Conservation (phyloP, 2,329 filamentous ascomycete genomes). For the Trichoderma atroviride region DNA sequence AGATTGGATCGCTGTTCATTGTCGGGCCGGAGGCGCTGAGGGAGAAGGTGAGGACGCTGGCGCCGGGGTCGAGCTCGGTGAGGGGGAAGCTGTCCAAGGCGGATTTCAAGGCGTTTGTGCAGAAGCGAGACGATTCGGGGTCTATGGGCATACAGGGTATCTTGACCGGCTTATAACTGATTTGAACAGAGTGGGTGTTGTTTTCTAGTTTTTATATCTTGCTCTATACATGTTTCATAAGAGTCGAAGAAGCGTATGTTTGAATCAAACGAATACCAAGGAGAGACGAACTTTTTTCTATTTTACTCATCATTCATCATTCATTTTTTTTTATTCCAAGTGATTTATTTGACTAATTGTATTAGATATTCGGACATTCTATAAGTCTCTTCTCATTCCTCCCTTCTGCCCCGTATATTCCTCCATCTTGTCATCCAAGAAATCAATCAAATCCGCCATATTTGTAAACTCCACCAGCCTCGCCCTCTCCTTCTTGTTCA, state of each 20-base stretch:
- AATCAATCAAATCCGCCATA: conserved; percentile 63
- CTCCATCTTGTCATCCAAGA: conserved; percentile 55
- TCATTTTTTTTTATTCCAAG: not conserved
- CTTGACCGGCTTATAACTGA: conserved; percentile 61
- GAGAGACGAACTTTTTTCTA: not conserved
- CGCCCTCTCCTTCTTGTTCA: conserved; percentile 59
- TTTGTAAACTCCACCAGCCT: conserved; percentile 52
- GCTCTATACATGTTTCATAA: not conserved
- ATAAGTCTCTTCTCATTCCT: conserved; percentile 41
- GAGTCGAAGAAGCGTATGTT: not conserved
- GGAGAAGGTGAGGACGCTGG: conserved; percentile 67
- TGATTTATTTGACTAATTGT: not conserved
- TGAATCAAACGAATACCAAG: not conserved
- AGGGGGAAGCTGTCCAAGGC: conserved; percentile 64
- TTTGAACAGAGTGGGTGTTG: not conserved
- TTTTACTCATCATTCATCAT: not conserved
- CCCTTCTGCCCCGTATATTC: conserved; percentile 38
- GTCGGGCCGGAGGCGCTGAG: conserved; percentile 79
- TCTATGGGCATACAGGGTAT: conserved; percentile 83
- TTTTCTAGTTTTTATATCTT: not conserved
- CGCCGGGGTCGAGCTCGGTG: conserved; percentile 43
- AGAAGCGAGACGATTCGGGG: conserved; percentile 80
- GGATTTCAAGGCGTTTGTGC: conserved; percentile 81
- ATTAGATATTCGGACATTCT: conserved; percentile 29
- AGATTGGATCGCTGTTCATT: conserved; percentile 95